Conservation (phyloP, 306 rosid species). For the Inga laurina region DNA sequence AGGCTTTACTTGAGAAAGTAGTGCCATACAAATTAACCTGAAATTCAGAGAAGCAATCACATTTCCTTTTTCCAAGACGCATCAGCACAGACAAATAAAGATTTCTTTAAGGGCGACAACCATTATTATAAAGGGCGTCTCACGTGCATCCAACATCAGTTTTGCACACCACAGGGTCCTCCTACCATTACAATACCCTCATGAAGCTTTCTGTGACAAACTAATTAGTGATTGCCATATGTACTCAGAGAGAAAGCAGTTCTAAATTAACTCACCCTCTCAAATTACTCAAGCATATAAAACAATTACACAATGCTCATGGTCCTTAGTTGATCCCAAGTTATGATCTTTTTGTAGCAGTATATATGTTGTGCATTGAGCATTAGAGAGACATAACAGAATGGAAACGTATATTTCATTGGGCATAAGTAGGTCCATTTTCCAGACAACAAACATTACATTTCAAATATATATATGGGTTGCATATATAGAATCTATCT, state of each 20-base stretch:
- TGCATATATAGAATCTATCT: neutral
- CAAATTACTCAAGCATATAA: neutral
- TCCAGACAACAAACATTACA: neutral
- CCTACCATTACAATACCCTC: neutral
- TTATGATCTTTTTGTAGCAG: neutral
- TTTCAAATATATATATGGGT: neutral
- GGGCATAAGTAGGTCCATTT: neutral
- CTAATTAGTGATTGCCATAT: conserved; percentile 6
- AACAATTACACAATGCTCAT: neutral
- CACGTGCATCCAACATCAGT: conserved; percentile 27
- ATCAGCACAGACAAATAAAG: neutral
- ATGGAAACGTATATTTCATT: too few species aligned
- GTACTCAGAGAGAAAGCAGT: neutral
- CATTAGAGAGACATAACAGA: neutral
- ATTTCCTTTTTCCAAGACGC: neutral
- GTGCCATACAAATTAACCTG: neutral
- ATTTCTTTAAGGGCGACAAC: conserved; percentile 10
- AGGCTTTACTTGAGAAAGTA: conserved; percentile 1
- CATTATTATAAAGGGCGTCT: conserved; percentile 24
- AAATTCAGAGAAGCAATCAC: neutral
- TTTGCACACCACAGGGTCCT: conserved; percentile 31
- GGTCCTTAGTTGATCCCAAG: neutral
- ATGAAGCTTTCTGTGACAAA: neutral
- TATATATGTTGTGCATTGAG: neutral
- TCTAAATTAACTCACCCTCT: neutral